Base-by-base conservation (phyloP, 495 filamentous ascomycete genomes). In the Astrocystis sublimbata region DNA sequence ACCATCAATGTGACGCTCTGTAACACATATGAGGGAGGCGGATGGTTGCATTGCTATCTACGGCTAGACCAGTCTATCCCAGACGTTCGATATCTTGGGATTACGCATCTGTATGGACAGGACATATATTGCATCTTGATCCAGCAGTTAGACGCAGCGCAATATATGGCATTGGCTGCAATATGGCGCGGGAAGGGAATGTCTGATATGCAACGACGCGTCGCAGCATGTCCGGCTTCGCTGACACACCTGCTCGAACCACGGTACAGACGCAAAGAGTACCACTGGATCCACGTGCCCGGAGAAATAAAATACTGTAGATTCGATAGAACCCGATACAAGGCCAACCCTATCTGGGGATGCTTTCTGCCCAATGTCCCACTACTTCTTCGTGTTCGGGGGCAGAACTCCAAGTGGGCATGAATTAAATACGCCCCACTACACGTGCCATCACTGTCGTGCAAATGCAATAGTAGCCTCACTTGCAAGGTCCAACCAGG, bases 231-330 rank as follows among this genome's bases (percentile, higher is more conserved):
- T 19, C 31, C 33, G 51, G 21, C 21, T 24, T 28, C 35, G 58
- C 28, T 38, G 42, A 36, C 43, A 21, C n/a, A n/a, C n/a, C 23
- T 21, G 21, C 45, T 23, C n/a, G 12, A 40, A 28, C 38, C 58
- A 33, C 35, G 46, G 23, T 35, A 42, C 31, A 67, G 49, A 60
- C 49, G 45, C 33, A 60, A 59, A 30, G 62, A 46, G 51, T 57
- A 45, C 56, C 42, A 68, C 55, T 72, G 65, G 70, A 62, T 68
- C 68, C 70, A 72, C 70, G 70, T 72, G 68, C 68, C 58, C 65
- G 46, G 33, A 43, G 43, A 36, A 21, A n/a, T n/a, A 61, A 45
- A 26, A 60, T 53, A 62, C 26, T 66, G 50, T 47, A 43, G 43
- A 41, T 53, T 43, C 42, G 58, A 61, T 53, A 30, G 42, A 35